Evolutionary conservation across 331 rosid species (phyloP).

Genomic region (Cydonia oblonga): DNA sequence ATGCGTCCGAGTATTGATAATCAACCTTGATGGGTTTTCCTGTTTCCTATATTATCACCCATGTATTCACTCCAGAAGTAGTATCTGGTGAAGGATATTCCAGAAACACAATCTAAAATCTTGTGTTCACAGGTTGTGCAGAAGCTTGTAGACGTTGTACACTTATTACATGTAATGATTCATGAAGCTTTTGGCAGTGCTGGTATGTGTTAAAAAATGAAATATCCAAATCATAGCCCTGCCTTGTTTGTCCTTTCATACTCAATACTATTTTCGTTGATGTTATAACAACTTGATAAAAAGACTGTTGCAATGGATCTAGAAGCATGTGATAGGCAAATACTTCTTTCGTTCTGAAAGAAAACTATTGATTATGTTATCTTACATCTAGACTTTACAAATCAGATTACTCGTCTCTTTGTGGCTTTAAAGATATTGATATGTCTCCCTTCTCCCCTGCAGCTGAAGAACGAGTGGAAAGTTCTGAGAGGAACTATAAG

Average conservation of each 20-base stretch:
- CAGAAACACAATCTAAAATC: not conserved
- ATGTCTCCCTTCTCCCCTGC: slow-evolving; percentile 18
- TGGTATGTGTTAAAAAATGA: slow-evolving; percentile 29
- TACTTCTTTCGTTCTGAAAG: not conserved
- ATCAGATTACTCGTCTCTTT: not conserved
- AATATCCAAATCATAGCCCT: too few species aligned
- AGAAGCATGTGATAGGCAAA: not conserved
- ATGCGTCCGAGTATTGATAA: not conserved
- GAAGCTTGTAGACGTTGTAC: slow-evolving; percentile 73
- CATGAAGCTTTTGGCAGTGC: slow-evolving; percentile 79
- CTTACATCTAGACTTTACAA: not conserved
- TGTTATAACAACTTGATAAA: too few species aligned
- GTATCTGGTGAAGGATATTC: not conserved
- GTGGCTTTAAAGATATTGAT: slow-evolving; percentile 48
- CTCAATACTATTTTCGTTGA: too few species aligned
- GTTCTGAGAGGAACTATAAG: slow-evolving; percentile 37
- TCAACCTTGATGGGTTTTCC: not conserved
- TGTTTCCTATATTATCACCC: too few species aligned
- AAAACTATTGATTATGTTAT: not conserved
- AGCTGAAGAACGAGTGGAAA: slow-evolving; percentile 37
- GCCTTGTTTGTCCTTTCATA: not conserved
- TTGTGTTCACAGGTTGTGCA: slow-evolving; percentile 74
- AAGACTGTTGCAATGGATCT: not conserved
- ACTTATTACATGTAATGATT: slow-evolving; percentile 77
- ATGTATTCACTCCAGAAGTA: not conserved